phyloP scores from a whole-genome alignment of 1,284 basidiomycete species.

The Volvariella surrecta region DNA sequence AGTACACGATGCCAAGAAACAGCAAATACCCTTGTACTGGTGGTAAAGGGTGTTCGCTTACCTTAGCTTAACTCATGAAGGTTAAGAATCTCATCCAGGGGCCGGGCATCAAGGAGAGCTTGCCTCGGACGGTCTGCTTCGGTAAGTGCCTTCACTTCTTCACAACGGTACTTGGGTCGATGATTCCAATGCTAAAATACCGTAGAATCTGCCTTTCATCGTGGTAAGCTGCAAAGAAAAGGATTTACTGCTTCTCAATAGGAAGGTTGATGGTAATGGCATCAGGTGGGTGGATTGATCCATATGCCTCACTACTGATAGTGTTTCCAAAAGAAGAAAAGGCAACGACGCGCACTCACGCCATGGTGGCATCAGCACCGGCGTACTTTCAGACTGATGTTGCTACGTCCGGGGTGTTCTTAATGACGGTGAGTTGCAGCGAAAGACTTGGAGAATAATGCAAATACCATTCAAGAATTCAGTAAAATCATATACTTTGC shows the following conservation, averaged over 20 bases:
- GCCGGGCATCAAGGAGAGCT: conserved; percentile 45
- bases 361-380: conserved; percentile 23
- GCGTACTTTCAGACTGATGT: conserved; percentile 11
- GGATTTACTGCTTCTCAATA: conserved; percentile 61
- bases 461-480: conserved; percentile 26
- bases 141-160: conserved; percentile 48
- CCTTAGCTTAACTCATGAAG: conserved; percentile 93
- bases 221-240: not conserved
- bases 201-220: too few relatives aligned
- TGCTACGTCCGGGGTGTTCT: conserved; percentile 20
- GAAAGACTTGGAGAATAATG: not conserved
- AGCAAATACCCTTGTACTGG: not conserved
- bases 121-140: conserved; percentile 54
- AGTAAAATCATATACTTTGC: conserved; percentile 23
- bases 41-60: conserved; percentile 19
- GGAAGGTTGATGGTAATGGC: conserved; percentile 80
- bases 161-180: conserved; percentile 57
- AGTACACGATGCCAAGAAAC: not conserved
- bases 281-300: conserved; percentile 84
- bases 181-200: conserved; percentile 51
- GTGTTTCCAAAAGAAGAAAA: not conserved
- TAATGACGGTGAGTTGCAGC: not conserved
- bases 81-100: conserved; percentile 73
- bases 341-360: conserved; percentile 16
- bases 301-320: conserved; percentile 59